These are phyloP conservation scores for Dendrostoma leiphaemia DNA, from an alignment of 2,329 filamentous ascomycete genomes.

Conservation along the genomic window DNA sequence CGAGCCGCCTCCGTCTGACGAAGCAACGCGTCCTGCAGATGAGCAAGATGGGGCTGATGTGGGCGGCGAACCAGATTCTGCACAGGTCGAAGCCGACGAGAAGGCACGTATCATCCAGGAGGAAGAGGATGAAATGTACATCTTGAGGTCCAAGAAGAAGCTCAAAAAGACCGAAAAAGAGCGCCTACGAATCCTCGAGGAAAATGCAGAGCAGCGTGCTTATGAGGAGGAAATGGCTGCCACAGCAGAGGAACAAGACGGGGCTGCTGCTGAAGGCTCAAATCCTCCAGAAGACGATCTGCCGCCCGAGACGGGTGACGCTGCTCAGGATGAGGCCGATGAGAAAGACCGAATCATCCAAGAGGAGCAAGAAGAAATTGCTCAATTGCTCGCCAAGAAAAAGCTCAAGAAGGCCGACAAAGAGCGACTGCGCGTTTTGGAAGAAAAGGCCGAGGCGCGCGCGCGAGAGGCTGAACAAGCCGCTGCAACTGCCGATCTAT, in stretches of 20 bases:
- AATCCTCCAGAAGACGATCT: neutral
- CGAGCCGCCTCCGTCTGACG: neutral
- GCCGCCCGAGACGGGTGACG: neutral
- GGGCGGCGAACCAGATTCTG: conserved; percentile 20
- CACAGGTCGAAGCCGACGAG: conserved; percentile 22
- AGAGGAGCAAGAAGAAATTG: conserved; percentile 17
- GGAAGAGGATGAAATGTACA: conserved; percentile 11
- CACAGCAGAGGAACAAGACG: neutral
- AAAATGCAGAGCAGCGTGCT: conserved; percentile 8
- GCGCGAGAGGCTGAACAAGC: conserved; percentile 13
- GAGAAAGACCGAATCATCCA: conserved; percentile 11
- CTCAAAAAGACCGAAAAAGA: conserved; percentile 11
- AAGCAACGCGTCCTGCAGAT: neutral
- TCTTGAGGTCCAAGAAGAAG: conserved; percentile 7
- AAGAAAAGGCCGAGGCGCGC: conserved; percentile 12
- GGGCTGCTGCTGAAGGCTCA: neutral
- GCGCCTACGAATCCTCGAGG: conserved; percentile 10
- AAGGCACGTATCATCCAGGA: conserved; percentile 13
- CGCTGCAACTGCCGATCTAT: neutral
- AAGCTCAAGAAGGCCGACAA: conserved; percentile 12
- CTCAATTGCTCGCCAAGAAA: conserved; percentile 2
- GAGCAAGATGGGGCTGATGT: neutral
- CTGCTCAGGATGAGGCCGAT: conserved; percentile 9
- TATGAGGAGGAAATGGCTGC: conserved; percentile 6
- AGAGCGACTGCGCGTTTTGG: conserved; percentile 2